A percentile compares a stretch with the other conserved stretches of the same genome.
phyloP scores from a whole-genome alignment of 768 basidiomycete species.

The Boletus reticuloceps region DNA sequence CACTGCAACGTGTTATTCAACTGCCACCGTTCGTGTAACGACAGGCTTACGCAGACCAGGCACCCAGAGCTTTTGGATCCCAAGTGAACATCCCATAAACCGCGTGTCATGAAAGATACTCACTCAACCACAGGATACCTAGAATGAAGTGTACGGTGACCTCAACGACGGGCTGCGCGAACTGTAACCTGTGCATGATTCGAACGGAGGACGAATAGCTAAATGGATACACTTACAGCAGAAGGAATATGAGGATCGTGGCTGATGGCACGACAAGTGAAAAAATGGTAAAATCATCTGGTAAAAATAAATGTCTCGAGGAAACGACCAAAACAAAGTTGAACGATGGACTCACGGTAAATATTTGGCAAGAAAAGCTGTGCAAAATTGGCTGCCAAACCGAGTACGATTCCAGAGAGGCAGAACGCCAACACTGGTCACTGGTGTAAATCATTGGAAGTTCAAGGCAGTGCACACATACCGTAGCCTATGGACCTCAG shows the following conservation, averaged over 20 bases:
- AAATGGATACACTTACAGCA: constrained; percentile 43
- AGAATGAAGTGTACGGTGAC: constrained; percentile 51
- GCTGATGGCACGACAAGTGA: constrained; percentile 61
- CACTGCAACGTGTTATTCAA: constrained; percentile 39
- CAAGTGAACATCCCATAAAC: constrained; percentile 3
- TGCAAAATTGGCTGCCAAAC: constrained; percentile 67
- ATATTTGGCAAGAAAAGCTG: constrained; percentile 61
- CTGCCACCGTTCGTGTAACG: neutral
- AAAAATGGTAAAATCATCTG: constrained; percentile 73
- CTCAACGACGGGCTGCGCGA: constrained; percentile 67
- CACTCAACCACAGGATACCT: constrained; percentile 68
- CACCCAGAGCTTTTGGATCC: constrained; percentile 56
- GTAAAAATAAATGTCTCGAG: neutral
- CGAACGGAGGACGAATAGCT: neutral
- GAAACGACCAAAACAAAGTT: neutral
- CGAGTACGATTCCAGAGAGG: constrained; percentile 55
- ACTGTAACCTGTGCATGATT: constrained; percentile 51
- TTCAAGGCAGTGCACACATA: constrained; percentile 28
- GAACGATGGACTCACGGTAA: constrained; percentile 47
- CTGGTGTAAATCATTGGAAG: constrained; percentile 21
- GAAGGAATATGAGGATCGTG: constrained; percentile 60
- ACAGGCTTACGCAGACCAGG: constrained; percentile 64
- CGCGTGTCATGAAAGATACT: constrained; percentile 21
- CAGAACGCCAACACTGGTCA: constrained; percentile 36
- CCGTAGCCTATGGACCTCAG: constrained; percentile 52